Conservation (phyloP, 2,329 filamentous ascomycete genomes). For the Fusarium sp. region DNA sequence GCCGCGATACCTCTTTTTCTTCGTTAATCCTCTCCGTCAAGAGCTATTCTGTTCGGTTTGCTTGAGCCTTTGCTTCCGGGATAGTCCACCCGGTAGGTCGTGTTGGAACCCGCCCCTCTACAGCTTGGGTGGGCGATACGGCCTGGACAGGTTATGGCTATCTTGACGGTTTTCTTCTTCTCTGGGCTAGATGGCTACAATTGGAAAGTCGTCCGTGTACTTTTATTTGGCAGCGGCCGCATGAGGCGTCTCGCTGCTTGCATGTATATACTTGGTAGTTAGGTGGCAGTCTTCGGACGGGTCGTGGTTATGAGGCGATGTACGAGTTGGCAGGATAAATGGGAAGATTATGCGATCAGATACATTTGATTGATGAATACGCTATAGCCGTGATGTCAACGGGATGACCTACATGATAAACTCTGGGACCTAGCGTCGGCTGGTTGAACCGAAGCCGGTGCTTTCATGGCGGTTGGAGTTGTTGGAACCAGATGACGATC, state of each 20-base stretch:
- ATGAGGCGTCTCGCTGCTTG: slow-evolving; percentile 15
- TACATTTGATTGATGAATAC: background rate
- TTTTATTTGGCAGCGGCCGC: slow-evolving; percentile 36
- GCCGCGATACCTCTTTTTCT: slow-evolving; percentile 41
- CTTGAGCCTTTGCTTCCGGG: slow-evolving; percentile 20
- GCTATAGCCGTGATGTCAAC: background rate
- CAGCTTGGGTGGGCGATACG: slow-evolving; percentile 15
- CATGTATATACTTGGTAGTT: slow-evolving; percentile 43
- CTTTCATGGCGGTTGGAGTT: slow-evolving; percentile 66
- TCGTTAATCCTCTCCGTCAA: slow-evolving; percentile 41
- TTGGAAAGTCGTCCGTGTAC: slow-evolving; percentile 45
- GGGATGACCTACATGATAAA: background rate
- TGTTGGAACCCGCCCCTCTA: slow-evolving; percentile 1
- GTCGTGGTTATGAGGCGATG: slow-evolving; percentile 25
- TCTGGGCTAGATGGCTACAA: slow-evolving; percentile 42
- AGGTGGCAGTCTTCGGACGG: slow-evolving; percentile 13
- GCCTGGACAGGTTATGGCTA: slow-evolving; percentile 28
- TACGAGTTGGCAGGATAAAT: slow-evolving; percentile 43
- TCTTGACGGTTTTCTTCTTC: slow-evolving; percentile 40
- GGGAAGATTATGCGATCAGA: slow-evolving; percentile 37
- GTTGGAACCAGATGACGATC: slow-evolving; percentile 49
- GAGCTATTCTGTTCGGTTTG: slow-evolving; percentile 21
- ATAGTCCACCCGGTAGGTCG: slow-evolving; percentile 9
- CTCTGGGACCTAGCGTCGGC: slow-evolving; percentile 55
- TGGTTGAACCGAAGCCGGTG: slow-evolving; percentile 76